phyloP scores from a whole-genome alignment of 2,329 filamentous ascomycete genomes.

The Aspergillus arachidicola region DNA sequence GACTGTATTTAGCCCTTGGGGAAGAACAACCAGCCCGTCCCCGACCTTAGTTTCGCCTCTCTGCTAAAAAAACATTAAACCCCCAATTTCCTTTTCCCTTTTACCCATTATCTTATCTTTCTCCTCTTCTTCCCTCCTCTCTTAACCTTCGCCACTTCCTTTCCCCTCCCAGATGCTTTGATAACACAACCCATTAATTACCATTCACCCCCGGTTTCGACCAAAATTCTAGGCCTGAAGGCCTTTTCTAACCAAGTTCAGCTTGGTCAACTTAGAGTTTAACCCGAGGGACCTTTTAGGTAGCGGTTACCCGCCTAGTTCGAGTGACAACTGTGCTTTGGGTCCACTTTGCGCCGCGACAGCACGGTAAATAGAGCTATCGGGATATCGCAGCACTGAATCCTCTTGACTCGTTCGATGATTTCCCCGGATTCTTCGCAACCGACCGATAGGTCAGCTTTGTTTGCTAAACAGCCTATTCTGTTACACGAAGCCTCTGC shows the following conservation, averaged over 20 bases:
- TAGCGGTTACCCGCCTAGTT: slow-evolving; percentile 2
- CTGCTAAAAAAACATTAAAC: not conserved
- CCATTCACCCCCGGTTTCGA: not conserved
- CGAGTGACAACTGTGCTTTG: slow-evolving; percentile 2
- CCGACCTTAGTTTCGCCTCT: slow-evolving; percentile 5
- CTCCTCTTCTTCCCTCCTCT: not conserved
- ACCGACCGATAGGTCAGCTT: slow-evolving; percentile 30
- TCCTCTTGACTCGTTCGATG: slow-evolving; percentile 26
- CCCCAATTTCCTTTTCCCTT: not conserved
- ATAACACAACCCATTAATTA: not conserved
- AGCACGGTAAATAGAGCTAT: slow-evolving; percentile 9
- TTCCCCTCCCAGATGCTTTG: not conserved
- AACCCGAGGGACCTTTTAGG: slow-evolving; percentile 14
- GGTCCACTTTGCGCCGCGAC: slow-evolving; percentile 2
- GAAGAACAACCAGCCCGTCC: not conserved
- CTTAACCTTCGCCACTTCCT: not conserved
- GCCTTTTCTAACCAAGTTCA: slow-evolving; percentile 11
- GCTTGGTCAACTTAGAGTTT: slow-evolving; percentile 15
- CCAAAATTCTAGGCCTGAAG: slow-evolving; percentile 5
- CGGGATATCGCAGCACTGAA: slow-evolving; percentile 8
- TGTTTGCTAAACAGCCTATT: slow-evolving; percentile 15
- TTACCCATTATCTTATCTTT: slow-evolving; percentile 1
- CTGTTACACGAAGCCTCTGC: slow-evolving; percentile 24
- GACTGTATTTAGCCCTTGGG: not conserved
- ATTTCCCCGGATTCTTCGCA: slow-evolving; percentile 22